Conservation (phyloP, 116 monocot genomes). For the Phalaenopsis hybrid region DNA sequence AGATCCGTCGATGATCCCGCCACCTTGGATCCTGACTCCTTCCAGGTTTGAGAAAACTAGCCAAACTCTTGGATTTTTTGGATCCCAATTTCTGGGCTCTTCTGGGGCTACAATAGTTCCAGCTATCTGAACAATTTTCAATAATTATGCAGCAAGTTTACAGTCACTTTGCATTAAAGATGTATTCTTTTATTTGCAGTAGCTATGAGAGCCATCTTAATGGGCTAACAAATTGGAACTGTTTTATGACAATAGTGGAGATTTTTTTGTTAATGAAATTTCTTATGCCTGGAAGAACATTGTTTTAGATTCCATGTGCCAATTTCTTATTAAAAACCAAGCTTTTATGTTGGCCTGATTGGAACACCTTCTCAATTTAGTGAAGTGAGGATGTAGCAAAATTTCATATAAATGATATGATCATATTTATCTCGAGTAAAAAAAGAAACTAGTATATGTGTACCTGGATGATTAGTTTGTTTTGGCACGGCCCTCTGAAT, state of each 20-base stretch:
- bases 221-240: no score
- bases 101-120: conserved; percentile 86
- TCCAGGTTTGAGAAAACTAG: conserved; percentile 55
- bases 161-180: no score
- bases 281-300: not conserved
- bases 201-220: no score
- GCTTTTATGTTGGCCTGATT: no score
- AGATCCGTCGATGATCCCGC: conserved; percentile 89
- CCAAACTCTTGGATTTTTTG: conserved; percentile 67
- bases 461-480: conserved; percentile 72
- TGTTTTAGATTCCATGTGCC: not conserved
- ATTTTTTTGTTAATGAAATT: no score
- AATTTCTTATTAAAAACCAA: no score
- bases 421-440: not conserved
- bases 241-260: no score
- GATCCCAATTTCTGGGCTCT: conserved; percentile 75
- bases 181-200: no score
- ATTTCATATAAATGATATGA: not conserved
- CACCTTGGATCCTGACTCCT: conserved; percentile 65
- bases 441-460: not conserved
- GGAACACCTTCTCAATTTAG: not conserved
- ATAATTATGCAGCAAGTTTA: not conserved
- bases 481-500: conserved; percentile 70
- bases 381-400: not conserved
- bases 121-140: conserved; percentile 33